Evolutionary conservation across 371 early-diverging fungal genomes (phyloP), one percentile per base, ranked within the genome.

Genomic region (Mortierella sp.): DNA sequence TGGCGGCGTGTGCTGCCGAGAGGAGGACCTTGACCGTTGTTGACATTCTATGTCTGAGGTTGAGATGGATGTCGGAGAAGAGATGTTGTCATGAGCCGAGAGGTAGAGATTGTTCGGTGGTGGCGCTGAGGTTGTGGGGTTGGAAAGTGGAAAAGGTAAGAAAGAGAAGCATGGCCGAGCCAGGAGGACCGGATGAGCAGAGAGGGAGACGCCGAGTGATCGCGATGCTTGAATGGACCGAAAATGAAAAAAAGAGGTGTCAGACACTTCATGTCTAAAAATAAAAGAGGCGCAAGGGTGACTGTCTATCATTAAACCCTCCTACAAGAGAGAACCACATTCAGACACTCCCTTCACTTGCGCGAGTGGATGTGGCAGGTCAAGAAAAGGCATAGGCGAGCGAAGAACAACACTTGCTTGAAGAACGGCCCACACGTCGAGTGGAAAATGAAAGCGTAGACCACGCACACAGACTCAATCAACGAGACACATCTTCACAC

Each of bases 1-100:
- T 76, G 60, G 63, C 88, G 41, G 77, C 77, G 76, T 91, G 90
- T 71, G 75, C 70, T 41, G 75, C 70, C 4, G 83, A 80, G 73
- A 87, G 71, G 4, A 78, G 44, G 12, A 46, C 58, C 60, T 83
- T 83, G 70, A 60, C 56, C 4, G 48, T 35, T 5, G 76, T 74
- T 54, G 76, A 75, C 87, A 87, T 87, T 77, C 63, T 60, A 48
- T 35, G 41, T n/a, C 71, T 46, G 54, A n/a, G 27, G 29, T 7
- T 65, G 41, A 44, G 65, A 29, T 74, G 48, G 27, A 55, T 38
- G 74, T 74, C 60, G 46, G 51, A 71, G 58, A 12, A 43, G 65
- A 21, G 32, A 32, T 7, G 32, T 27, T 18, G 71, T 46, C 71
- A 46, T 46, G 32, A 48, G 71, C 71, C 49, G 35, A 10, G 38